Percentiles rank a stretch among this genome's conserved stretches.
phyloP scores from a whole-genome alignment of 2,329 filamentous ascomycete species.

The Rachicladosporium sp. region DNA sequence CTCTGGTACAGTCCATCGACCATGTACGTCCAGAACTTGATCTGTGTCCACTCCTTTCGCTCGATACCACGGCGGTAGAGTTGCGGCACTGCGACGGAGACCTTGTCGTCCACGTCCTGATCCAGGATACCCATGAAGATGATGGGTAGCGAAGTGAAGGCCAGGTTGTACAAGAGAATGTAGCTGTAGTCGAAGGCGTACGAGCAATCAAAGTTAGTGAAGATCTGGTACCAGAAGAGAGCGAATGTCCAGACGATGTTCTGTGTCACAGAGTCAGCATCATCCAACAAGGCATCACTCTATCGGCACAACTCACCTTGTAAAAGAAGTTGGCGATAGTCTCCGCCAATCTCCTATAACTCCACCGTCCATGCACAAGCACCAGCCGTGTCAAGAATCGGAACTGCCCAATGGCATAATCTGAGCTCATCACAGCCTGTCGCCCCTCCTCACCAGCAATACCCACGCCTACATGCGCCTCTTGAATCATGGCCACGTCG shows the following conservation, averaged over 20 bases:
- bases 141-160: conserved; percentile 89
- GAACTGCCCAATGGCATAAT: conserved; percentile 93
- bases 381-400: conserved; percentile 74
- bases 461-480: conserved; percentile 90
- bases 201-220: conserved; percentile 88
- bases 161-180: conserved; percentile 90
- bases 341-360: conserved; percentile 86
- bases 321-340: conserved; percentile 99
- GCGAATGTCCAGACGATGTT: conserved; percentile 96
- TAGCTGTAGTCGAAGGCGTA: conserved; percentile 98
- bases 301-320: conserved; percentile 46
- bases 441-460: conserved; percentile 88
- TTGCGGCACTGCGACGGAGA: conserved; percentile 88
- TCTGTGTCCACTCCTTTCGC: conserved; percentile 88
- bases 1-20: conserved; percentile 89
- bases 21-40: conserved; percentile 98
- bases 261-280: conserved; percentile 25
- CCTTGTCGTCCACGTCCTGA: conserved; percentile 88
- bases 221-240: conserved; percentile 96
- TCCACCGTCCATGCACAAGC: conserved; percentile 87
- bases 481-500: conserved; percentile 95
- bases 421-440: conserved; percentile 90
- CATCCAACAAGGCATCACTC: neutral
- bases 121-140: conserved; percentile 94
- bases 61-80: conserved; percentile 93